phyloP scores from a whole-genome alignment of 75 land plant species.

The Pinus albicaulis region DNA sequence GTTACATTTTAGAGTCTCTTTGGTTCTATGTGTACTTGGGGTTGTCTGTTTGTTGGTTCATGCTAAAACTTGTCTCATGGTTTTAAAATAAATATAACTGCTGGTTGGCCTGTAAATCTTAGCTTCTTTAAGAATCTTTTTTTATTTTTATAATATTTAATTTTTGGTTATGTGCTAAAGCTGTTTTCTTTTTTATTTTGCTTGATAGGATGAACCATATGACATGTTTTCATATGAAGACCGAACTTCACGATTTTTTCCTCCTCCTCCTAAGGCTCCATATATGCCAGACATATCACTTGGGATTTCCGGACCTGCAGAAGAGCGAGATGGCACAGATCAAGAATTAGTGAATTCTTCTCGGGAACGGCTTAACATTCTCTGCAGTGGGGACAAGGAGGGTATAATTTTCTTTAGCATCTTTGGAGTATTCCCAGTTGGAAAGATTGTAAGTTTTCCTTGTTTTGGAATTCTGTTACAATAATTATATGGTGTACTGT shows the following conservation, averaged over 20 bases:
- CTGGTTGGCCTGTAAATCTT: not conserved
- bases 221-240: conserved; percentile 71
- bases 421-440: conserved; percentile 97
- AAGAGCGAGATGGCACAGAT: conserved; percentile 64
- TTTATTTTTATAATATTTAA: not conserved
- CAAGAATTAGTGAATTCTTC: conserved; percentile 54
- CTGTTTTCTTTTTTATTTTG: not conserved
- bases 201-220: conserved; percentile 40
- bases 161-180: not conserved
- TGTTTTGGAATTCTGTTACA: not conserved
- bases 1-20: not conserved
- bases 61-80: not conserved
- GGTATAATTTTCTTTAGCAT: conserved; percentile 88
- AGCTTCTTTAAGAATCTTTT: not conserved
- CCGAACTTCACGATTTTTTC: conserved; percentile 90
- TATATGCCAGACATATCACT: conserved; percentile 76
- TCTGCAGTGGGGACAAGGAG: conserved; percentile 93
- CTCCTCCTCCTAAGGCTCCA: conserved; percentile 88
- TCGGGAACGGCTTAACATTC: conserved; percentile 70
- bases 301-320: conserved; percentile 62
- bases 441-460: conserved; percentile 72
- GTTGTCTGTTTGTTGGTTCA: not conserved
- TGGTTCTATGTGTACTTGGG: not conserved
- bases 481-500: not conserved
- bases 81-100: not conserved